A percentile compares a stretch with the other conserved stretches of the same genome.
Conservation (phyloP, 768 basidiomycete species). For the Boletus barrowsii region DNA sequence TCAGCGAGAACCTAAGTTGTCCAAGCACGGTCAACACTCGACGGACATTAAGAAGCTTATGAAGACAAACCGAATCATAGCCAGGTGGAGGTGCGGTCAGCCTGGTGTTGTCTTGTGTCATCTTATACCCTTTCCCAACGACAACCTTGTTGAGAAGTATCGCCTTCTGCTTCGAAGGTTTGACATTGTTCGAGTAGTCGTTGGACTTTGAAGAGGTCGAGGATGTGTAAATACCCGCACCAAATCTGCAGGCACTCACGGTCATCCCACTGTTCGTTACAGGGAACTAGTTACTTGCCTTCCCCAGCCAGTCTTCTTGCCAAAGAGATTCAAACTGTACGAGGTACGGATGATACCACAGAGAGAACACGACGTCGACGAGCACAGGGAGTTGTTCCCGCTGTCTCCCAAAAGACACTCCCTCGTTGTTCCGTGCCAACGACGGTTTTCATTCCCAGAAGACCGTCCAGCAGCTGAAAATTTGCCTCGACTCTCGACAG, state of each 20-base stretch:
- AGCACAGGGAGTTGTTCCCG: conserved; percentile 49
- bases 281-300: conserved; percentile 37
- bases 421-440: conserved; percentile 72
- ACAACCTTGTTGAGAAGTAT: conserved; percentile 75
- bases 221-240: conserved; percentile 69
- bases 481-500: conserved; percentile 58
- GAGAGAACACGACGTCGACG: conserved; percentile 55
- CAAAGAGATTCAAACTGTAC: conserved; percentile 59
- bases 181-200: conserved; percentile 64
- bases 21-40: background rate
- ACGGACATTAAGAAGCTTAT: background rate
- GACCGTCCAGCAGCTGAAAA: conserved; percentile 53
- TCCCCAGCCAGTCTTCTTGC: conserved; percentile 73
- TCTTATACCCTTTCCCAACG: conserved; percentile 67
- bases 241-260: conserved; percentile 45
- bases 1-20: conserved; percentile 60
- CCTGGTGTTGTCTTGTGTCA: conserved; percentile 53
- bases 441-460: conserved; percentile 67
- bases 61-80: conserved; percentile 57
- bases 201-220: conserved; percentile 82
- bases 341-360: conserved; percentile 65
- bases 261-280: conserved; percentile 1
- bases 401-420: conserved; percentile 64
- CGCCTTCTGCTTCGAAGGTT: conserved; percentile 53
- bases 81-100: conserved; percentile 59